Conservation (phyloP, 2,329 filamentous ascomycete genomes). For the Botrytis aclada region DNA sequence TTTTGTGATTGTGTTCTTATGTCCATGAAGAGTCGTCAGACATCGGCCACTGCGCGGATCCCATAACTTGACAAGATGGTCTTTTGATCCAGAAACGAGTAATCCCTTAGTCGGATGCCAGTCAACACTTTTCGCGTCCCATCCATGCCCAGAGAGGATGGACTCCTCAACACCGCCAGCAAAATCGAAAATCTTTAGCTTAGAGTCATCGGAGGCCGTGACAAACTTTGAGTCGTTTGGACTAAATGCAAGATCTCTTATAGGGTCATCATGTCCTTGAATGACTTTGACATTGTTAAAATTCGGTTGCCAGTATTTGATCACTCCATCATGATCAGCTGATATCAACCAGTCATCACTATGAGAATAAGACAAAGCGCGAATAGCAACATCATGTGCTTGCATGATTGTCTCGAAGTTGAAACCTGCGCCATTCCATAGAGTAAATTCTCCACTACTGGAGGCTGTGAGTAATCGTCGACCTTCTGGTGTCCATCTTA, state of each 20-base stretch:
- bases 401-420: slow-evolving; percentile 99
- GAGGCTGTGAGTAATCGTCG: slow-evolving; percentile 87
- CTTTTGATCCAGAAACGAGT: slow-evolving; percentile 93
- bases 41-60: slow-evolving; percentile 90
- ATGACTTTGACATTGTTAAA: slow-evolving; percentile 98
- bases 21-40: slow-evolving; percentile 88
- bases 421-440: slow-evolving; percentile 99
- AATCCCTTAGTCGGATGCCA: slow-evolving; percentile 97
- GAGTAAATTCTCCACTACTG: slow-evolving; percentile 93
- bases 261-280: slow-evolving; percentile 83
- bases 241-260: slow-evolving; percentile 88
- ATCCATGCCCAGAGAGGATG: slow-evolving; percentile 86
- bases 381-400: slow-evolving; percentile 85
- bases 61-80: slow-evolving; percentile 97
- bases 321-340: slow-evolving; percentile 87
- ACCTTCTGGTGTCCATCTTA: slow-evolving; percentile 96
- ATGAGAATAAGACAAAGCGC: slow-evolving; percentile 83
- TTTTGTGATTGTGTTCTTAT: slow-evolving; percentile 96
- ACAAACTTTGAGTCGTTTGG: slow-evolving; percentile 95
- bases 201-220: slow-evolving; percentile 90
- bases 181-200: slow-evolving; percentile 95
- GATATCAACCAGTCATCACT: slow-evolving; percentile 97
- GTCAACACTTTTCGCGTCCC: slow-evolving; percentile 95
- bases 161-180: slow-evolving; percentile 80
- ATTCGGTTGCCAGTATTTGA: slow-evolving; percentile 99